Evolutionary conservation across 306 rosid genomes (phyloP), one percentile per base, ranked within the genome.

Genomic region (Biancaea sappan): DNA sequence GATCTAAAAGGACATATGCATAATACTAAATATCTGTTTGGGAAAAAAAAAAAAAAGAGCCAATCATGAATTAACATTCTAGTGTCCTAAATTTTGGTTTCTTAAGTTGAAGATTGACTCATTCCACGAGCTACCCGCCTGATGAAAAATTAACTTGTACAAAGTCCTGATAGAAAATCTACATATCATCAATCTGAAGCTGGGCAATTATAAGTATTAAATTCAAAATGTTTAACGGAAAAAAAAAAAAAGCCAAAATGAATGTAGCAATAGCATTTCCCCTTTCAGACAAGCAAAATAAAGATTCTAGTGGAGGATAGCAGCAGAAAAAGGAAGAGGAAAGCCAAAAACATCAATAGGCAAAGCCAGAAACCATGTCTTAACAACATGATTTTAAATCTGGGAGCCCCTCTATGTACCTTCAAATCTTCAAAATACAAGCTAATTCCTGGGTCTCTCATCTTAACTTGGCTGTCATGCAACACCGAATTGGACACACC

Each of bases 401-500:
- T 31, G 61, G 61, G 51, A 63, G 40, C 61, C 63, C 60, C 56
- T 80, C 56, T 73, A 2, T 34, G 54, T 56, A 84, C 18, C 76
- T 77, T 84, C 4, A 80, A 71, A 32, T 50, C 69, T 48, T 77
- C 76, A 50, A 84, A 84, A 72, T 57, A 77, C 21, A 84, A 18
- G 12, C 76, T 64, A 57, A 84, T 4, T 47, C 88, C 88, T 2
- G 88, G 85, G 26, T 84, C 81, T 74, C 72, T 74, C 85, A 80
- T 84, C 40, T 56, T 70, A 4, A 84, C 80, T 54, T 77, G 79
- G 72, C 83, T 80, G 25, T 35, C 85, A 64, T 34, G 77, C 72
- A 84, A 41, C 69, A 80, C 85, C 0, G 88, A 84, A 65, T 77
- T 84, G 50, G 80, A 56, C 51, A 84, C 83, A 57, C 83, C 88